These are phyloP conservation scores for Fusarium floridanum DNA, from an alignment of 2,329 filamentous ascomycete genomes.

Conservation along the genomic window DNA sequence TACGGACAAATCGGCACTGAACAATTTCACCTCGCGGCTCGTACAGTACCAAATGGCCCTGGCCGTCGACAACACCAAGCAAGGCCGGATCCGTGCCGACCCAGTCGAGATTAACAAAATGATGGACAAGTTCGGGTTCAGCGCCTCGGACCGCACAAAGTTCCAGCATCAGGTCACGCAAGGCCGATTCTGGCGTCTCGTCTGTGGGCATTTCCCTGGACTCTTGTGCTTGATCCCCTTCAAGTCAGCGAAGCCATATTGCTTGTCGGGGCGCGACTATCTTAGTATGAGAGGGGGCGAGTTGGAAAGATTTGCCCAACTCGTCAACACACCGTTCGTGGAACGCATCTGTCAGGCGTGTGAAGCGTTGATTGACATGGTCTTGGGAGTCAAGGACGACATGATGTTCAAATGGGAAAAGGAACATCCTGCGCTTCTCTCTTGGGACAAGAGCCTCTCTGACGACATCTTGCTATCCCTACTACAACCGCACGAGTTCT, in stretches of 20 bases:
- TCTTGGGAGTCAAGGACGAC: background rate
- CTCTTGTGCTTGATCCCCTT: background rate
- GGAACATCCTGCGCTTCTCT: background rate
- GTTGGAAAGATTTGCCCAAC: background rate
- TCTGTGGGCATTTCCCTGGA: background rate
- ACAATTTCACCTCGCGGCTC: background rate
- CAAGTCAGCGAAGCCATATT: background rate
- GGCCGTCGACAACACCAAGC: background rate
- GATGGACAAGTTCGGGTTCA: slow-evolving; percentile 7
- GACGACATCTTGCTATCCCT: background rate
- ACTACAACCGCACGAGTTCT: background rate
- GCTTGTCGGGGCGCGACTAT: background rate
- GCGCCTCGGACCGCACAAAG: background rate
- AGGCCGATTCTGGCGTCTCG: background rate
- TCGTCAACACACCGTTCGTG: background rate
- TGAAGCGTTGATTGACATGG: background rate
- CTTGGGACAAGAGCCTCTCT: slow-evolving; percentile 1
- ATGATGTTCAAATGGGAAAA: slow-evolving; percentile 11
- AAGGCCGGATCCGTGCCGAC: background rate
- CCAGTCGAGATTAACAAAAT: background rate
- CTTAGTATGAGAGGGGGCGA: background rate
- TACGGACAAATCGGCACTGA: background rate
- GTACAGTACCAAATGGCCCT: background rate
- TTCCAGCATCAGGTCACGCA: background rate
- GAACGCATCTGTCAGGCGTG: background rate